phyloP scores from a whole-genome alignment of 139 green algal species.

The Chlorella sorokiniana region DNA sequence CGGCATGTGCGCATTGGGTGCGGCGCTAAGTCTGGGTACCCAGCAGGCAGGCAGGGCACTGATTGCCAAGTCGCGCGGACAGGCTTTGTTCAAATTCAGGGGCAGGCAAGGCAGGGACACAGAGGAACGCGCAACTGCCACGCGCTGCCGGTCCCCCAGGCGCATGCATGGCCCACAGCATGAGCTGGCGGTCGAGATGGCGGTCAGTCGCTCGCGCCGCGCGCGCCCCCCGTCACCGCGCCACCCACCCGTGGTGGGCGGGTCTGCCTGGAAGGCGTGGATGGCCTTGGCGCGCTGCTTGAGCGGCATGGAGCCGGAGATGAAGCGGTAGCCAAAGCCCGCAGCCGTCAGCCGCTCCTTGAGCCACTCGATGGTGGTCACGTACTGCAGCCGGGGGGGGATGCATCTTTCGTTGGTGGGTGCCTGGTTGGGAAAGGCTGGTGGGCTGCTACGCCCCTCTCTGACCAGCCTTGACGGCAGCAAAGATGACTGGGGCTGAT shows the following conservation, averaged over 20 bases:
- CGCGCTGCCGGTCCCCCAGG: too few species aligned
- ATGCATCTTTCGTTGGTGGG: not conserved
- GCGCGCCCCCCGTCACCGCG: not conserved
- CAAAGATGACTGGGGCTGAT: too few species aligned
- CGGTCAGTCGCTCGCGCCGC: not conserved
- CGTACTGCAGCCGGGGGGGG: not conserved
- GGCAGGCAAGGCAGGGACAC: not conserved
- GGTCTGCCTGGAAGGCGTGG: slow-evolving; percentile 75
- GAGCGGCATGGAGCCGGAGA: slow-evolving; percentile 69
- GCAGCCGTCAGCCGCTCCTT: slow-evolving; percentile 51
- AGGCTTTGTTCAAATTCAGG: too few species aligned
- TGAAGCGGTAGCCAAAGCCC: slow-evolving; percentile 64
- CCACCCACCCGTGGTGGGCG: slow-evolving; percentile 54
- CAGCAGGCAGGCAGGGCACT: too few species aligned
- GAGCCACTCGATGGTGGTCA: slow-evolving; percentile 67
- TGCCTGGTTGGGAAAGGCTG: not conserved
- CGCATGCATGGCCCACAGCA: too few species aligned
- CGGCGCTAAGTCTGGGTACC: too few species aligned
- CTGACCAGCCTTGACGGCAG: too few species aligned
- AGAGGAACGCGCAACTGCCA: too few species aligned
- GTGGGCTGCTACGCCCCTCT: too few species aligned
- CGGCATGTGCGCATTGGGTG: too few species aligned
- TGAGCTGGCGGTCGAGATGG: too few species aligned
- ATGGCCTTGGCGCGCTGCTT: slow-evolving; percentile 67
- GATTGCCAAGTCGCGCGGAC: too few species aligned